Base-by-base conservation (phyloP, 169 alveolate genomes). In the Plasmodium reichenowi region DNA sequence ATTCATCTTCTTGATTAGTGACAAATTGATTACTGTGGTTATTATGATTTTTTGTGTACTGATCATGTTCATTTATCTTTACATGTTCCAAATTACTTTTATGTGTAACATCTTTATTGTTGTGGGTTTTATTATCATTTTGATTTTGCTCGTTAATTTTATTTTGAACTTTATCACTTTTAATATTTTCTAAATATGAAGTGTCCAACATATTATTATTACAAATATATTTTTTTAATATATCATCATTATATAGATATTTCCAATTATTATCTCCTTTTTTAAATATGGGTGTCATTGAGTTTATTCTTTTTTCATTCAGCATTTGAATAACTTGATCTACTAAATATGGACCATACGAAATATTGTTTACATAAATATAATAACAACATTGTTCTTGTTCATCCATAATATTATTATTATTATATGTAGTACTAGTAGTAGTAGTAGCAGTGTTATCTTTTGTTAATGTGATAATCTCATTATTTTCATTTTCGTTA, bases 261-360 rank as follows among this genome's bases (percentile, higher is more conserved):
- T 86, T 86, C 92, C 92, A 86, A 64, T 86, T 86, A 45, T 22
- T 64, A 10, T 86, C 92, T 22, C 92, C 92, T 20, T 72, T 86
- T 86, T 72, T 86, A 72, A 59, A 86, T 54, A 86, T 67, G 26
- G 32, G 9, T 17, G 92, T 71, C 92, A 86, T 86, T 47, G 62
- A 43, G 26, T 86, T 86, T 59, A 86, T 71, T 86, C 86, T 86
- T 29, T 72, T 71, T 71, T 71, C 75, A 71, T 63, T 86, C 78
- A 86, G 72, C 24, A 86, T 66, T 60, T 71, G 24, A n/a, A 71
- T 71, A 38, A 86, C 48, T 62, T 86, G 78, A 24, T 86, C 62
- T 71, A 86, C 60, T 29, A 59, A 47, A 63, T 71, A 86, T 12
- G 92, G 92, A 0, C 92, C 92, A 71, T 86, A 72, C 4, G 92